Evolutionary conservation across 2,329 filamentous ascomycete species (phyloP).

Genomic region (Chlorencoelia australis): DNA sequence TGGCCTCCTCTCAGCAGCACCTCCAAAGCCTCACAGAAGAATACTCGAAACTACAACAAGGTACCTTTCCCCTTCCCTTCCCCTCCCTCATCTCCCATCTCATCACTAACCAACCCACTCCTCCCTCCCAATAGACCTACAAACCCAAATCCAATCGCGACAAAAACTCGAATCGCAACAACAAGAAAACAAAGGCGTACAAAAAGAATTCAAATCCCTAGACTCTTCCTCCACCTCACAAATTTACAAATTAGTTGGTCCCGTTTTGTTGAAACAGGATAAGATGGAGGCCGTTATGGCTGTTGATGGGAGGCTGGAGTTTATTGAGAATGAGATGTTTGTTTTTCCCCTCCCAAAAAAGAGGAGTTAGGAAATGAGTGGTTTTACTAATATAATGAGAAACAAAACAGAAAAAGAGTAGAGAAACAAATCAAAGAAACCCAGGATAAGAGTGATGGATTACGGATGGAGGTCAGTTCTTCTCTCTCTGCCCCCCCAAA

Average conservation of each 20-base stretch:
- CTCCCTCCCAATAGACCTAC: slow-evolving; percentile 55
- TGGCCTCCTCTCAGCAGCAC: slow-evolving; percentile 65
- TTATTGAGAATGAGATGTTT: slow-evolving; percentile 89
- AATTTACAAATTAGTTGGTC: slow-evolving; percentile 94
- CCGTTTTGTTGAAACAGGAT: slow-evolving; percentile 89
- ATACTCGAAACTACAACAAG: slow-evolving; percentile 77
- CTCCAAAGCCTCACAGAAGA: slow-evolving; percentile 79
- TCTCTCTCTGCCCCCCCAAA: background rate
- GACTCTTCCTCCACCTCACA: slow-evolving; percentile 69
- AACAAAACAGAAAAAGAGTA: slow-evolving; percentile 46
- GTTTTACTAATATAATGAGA: too few species aligned
- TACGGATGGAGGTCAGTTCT: slow-evolving; percentile 49
- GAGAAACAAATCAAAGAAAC: slow-evolving; percentile 56
- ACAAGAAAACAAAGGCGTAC: slow-evolving; percentile 83
- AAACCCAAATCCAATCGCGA: slow-evolving; percentile 62
- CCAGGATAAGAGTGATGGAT: slow-evolving; percentile 53
- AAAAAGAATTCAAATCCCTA: slow-evolving; percentile 73
- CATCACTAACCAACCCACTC: background rate
- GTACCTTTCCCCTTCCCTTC: slow-evolving; percentile 32
- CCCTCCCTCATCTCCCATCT: background rate
- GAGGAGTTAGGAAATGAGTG: too few species aligned
- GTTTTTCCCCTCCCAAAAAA: too few species aligned
- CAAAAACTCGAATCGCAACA: slow-evolving; percentile 91
- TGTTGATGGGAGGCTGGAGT: slow-evolving; percentile 82
- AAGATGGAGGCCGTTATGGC: slow-evolving; percentile 81